Evolutionary conservation across 495 filamentous ascomycete species (phyloP).

Genomic region (Daldinia grandis): DNA sequence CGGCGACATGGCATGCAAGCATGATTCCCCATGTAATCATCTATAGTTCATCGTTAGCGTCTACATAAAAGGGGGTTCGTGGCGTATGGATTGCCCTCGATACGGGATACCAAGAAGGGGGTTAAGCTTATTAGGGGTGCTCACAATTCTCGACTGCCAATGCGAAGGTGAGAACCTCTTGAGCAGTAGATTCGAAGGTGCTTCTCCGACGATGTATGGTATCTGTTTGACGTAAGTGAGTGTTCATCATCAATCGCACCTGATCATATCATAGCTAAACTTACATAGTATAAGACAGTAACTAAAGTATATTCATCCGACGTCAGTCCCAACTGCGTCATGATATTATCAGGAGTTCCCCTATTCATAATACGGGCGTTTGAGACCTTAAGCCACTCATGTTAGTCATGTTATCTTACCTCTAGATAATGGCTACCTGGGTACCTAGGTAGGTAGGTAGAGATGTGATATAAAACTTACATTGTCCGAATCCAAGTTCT

Average conservation of each 20-base stretch:
- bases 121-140: not conserved
- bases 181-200: slow-evolving; percentile 54
- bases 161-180: slow-evolving; percentile 51
- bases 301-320: slow-evolving; percentile 48
- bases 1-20: slow-evolving; percentile 48
- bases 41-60: slow-evolving; percentile 10
- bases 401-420: not conserved
- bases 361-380: slow-evolving; percentile 54
- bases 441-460: too few relatives aligned
- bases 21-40: slow-evolving; percentile 52
- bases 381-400: slow-evolving; percentile 38
- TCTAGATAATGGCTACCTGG: not conserved
- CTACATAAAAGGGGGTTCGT: not conserved
- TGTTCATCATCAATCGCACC: not conserved
- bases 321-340: slow-evolving; percentile 52
- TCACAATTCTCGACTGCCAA: slow-evolving; percentile 52
- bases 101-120: not conserved
- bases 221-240: slow-evolving; percentile 45
- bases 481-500: slow-evolving; percentile 54
- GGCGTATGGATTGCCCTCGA: not conserved
- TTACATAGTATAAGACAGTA: slow-evolving; percentile 47
- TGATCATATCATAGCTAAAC: not conserved
- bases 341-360: slow-evolving; percentile 53
- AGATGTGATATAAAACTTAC: slow-evolving; percentile 31
- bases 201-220: slow-evolving; percentile 57